Evolutionary conservation across 2,329 filamentous ascomycete species (phyloP).

Genomic region (Trichophyton benhamiae): DNA sequence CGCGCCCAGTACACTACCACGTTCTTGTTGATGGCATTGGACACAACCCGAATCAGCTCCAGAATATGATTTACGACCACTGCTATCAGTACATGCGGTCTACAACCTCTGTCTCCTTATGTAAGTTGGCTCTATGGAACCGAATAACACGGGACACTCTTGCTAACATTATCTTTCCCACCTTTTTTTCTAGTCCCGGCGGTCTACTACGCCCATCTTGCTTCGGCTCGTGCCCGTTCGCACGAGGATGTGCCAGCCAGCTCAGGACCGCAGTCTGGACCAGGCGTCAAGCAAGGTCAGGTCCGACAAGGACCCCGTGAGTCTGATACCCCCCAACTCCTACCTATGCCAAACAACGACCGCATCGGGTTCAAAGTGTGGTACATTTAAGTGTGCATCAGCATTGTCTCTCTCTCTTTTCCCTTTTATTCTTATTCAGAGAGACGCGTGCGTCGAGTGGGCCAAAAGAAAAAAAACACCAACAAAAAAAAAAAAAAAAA

Average conservation of each 20-base stretch:
- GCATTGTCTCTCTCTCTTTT: background rate
- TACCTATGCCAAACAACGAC: conserved; percentile 25
- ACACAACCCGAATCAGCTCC: conserved; percentile 55
- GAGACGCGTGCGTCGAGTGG: background rate
- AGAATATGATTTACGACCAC: conserved; percentile 86
- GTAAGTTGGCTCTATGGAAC: conserved; percentile 18
- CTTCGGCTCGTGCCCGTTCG: conserved; percentile 62
- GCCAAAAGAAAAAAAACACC: background rate
- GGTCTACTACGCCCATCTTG: conserved; percentile 91
- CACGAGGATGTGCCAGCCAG: conserved; percentile 49
- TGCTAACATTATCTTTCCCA: background rate
- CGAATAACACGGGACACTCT: background rate
- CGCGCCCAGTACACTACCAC: conserved; percentile 83
- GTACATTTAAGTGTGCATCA: conserved; percentile 24
- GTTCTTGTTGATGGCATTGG: conserved; percentile 72
- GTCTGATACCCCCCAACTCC: conserved; percentile 22
- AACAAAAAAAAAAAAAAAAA: background rate
- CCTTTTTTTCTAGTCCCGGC: conserved; percentile 46
- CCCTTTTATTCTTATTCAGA: background rate
- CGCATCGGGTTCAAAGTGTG: conserved; percentile 27
- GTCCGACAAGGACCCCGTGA: conserved; percentile 19
- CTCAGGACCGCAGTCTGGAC: conserved; percentile 30
- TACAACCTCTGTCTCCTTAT: conserved; percentile 80
- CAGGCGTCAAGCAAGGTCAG: conserved; percentile 24
- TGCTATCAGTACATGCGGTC: conserved; percentile 88